Evolutionary conservation across 2,329 filamentous ascomycete species (phyloP), one percentile per base, ranked within the genome.

Genomic region (Didymella segeticola): DNA sequence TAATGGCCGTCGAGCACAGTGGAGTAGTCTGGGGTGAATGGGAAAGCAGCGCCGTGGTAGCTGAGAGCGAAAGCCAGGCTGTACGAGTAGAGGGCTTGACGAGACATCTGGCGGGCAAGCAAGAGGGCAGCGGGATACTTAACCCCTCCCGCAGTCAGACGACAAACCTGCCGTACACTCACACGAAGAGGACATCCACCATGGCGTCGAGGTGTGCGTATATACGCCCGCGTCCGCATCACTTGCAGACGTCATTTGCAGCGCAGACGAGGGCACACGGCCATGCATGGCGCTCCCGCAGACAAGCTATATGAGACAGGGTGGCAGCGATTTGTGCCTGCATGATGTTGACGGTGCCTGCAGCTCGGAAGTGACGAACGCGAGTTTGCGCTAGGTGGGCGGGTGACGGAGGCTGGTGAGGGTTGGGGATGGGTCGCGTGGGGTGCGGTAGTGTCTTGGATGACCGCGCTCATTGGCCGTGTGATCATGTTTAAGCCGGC

Each of bases 321-420:
- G 61, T 57, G 62, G 56, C 53, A 49, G 49, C 39, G 23, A 36
- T 37, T 45, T 42, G 63, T 66, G 63, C 64, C 57, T 66, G 64
- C 62, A 68, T 69, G 67, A 68, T 62, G 53, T 58, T 62, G 61
- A 49, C 47, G 54, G 64, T 66, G 59, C 62, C 65, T 67, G 64
- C 63, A 66, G 60, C 56, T 55, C 43, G 55, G 49, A 33, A 57
- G 56, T n/a, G 59, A 59, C 67, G 61, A 68, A 69, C 66, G 66
- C 61, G 54, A 66, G 67, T 68, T 67, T 52, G 50, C n/a, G n/a
- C n/a, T n/a, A 49, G 43, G 59, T 43, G 53, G 59, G 55, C 64
- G 56, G 61, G 56, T 71, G 68, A 69, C 61, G 59, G 60, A 57
- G 54, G 58, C 59, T 64, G 62, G 57, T 68, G 67, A 62, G 62